A percentile compares a stretch with the other conserved stretches of the same genome.
These are phyloP conservation scores for Dalbergia cochinchinensis DNA, from an alignment of 306 rosid species.

Conservation along the genomic window DNA sequence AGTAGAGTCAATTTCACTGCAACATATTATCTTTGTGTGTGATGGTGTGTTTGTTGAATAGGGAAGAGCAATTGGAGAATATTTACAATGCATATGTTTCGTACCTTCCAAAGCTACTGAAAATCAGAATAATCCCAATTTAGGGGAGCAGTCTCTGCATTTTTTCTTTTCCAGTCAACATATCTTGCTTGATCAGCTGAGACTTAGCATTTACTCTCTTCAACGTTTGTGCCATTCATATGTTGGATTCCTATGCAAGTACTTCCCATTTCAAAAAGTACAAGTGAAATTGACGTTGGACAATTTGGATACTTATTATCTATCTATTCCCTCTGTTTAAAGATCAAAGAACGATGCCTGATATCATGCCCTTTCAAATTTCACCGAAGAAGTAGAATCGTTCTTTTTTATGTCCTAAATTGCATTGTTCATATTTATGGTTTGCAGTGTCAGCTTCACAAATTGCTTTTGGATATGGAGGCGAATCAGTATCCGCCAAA, in stretches of 20 bases:
- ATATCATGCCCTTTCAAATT: neutral
- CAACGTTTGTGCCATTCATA: neutral
- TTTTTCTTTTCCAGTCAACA: neutral
- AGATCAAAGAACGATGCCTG: slow-evolving; percentile 12
- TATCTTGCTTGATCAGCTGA: neutral
- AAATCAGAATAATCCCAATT: neutral
- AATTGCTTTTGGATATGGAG: slow-evolving; percentile 84
- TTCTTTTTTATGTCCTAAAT: slow-evolving; percentile 22
- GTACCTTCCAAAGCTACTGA: neutral
- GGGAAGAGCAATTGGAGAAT: slow-evolving; percentile 7
- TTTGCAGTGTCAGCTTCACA: slow-evolving; percentile 69
- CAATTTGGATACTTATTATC: neutral
- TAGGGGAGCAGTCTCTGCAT: neutral
- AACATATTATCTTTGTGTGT: neutral
- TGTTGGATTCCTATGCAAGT: slow-evolving; percentile 2
- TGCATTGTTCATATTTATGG: slow-evolving; percentile 24
- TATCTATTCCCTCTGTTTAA: neutral
- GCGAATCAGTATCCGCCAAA: slow-evolving; percentile 57
- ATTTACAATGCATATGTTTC: neutral
- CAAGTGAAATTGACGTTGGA: slow-evolving; percentile 18
- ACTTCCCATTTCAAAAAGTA: slow-evolving; percentile 1
- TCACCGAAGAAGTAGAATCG: slow-evolving; percentile 1
- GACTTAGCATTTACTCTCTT: neutral
- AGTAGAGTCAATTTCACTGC: slow-evolving; percentile 6
- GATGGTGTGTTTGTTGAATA: neutral